Conservation (phyloP, 805 yeast genomes). For the Wickerhamiella lipophila region DNA sequence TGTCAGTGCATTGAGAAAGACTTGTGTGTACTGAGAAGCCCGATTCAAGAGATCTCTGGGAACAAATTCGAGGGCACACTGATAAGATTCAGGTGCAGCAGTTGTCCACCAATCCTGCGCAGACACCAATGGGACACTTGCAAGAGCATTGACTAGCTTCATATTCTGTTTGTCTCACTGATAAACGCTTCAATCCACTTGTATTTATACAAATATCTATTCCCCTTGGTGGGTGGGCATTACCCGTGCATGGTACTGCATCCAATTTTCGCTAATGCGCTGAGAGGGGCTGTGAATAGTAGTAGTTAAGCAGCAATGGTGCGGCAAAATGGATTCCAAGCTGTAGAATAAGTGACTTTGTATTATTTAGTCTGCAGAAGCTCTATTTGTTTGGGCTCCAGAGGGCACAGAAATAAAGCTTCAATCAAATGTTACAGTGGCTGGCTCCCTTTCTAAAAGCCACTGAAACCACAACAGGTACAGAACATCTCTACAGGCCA, state of each 20-base stretch:
- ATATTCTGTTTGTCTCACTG: neutral
- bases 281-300: neutral
- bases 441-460: neutral
- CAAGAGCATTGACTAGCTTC: neutral
- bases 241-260: neutral
- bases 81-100: slow-evolving; percentile 1
- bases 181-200: neutral
- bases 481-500: too few species aligned
- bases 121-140: neutral
- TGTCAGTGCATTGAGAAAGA: slow-evolving; percentile 2
- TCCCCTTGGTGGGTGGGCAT: neutral
- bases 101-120: slow-evolving; percentile 8
- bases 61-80: slow-evolving; percentile 8
- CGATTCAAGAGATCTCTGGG: neutral
- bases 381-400: too few species aligned
- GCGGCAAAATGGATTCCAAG: too few species aligned
- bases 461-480: neutral
- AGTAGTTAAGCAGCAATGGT: neutral
- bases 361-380: too few species aligned
- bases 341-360: too few species aligned
- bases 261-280: neutral
- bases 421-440: neutral
- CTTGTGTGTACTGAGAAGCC: slow-evolving; percentile 4
- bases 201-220: neutral
- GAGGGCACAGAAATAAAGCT: too few species aligned